Evolutionary conservation across 1,284 basidiomycete genomes (phyloP), one percentile per base, ranked within the genome.

Genomic region (Ustilago hordei): DNA sequence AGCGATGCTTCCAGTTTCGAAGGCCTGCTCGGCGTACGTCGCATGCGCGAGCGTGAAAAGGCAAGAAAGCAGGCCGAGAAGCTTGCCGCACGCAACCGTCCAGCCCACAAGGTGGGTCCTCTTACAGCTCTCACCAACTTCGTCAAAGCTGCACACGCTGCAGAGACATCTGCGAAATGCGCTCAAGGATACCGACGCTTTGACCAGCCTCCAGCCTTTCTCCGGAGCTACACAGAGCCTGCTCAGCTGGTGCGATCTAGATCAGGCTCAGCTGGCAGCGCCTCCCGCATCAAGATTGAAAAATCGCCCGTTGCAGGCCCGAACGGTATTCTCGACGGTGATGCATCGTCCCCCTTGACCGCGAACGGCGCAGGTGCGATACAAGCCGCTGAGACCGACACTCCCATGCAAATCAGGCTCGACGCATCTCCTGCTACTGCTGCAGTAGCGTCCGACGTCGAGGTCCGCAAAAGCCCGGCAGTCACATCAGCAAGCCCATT

Each of bases 111-210:
- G 39, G 80, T 80, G 0, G 84, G 81, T 11, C 65, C 79, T 31
- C 61, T 85, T 11, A 82, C 80, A 1, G 84, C 84, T 0, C 65
- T 85, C 52, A 61, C 67, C 64, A 84, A 85, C 55, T 85, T 85
- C 66, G 82, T 85, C 35, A 79, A 73, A 15, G 83, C 84, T 15
- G 84, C 84, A 4, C 79, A 85, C 54, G 83, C 84, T 3, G 81
- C 82, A 11, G 83, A 85, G 31, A 71, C 54, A 7, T 64, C 62
- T 5, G 64, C 64, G 1, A 70, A 68, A 45, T 60, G 73, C 8
- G 59, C 45, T 8, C 60, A 48, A n/a, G 43, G 45, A 3, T 13
- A 13, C 7, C 50, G 60, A 23, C 67, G 65, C 2, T 39, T 50
- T n/a, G 50, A 45, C 4, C 65, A 36, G 8, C 47, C 73, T 9